Conservation (phyloP, 345 rosid species). For the Linum lewisii region DNA sequence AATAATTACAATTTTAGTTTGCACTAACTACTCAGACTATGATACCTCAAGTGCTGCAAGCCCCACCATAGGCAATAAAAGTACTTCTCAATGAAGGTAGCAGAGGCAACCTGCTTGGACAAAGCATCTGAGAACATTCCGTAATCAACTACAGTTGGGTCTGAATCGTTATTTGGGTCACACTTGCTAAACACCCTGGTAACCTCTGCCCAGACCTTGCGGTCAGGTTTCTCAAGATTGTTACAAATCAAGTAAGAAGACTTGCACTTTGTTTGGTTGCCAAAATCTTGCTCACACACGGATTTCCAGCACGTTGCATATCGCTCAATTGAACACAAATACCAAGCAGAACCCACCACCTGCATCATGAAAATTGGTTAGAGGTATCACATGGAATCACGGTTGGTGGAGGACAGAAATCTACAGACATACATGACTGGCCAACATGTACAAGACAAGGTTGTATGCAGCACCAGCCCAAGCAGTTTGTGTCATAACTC, state of each 20-base stretch:
- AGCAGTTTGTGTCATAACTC: conserved; percentile 36
- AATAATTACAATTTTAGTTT: too few relatives aligned
- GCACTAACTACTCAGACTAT: too few relatives aligned
- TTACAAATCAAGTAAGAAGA: conserved; percentile 26
- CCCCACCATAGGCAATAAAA: conserved; percentile 50
- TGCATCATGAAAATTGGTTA: not conserved
- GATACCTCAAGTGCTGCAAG: conserved; percentile 35
- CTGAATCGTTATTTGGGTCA: conserved; percentile 12
- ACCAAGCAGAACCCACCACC: conserved; percentile 43
- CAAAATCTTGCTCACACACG: conserved; percentile 16
- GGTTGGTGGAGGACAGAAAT: not conserved
- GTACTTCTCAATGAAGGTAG: conserved; percentile 32
- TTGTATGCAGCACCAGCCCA: conserved; percentile 53
- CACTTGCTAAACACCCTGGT: conserved; percentile 30
- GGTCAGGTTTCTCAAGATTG: conserved; percentile 11
- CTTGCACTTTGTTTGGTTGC: conserved; percentile 14
- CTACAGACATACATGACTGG: conserved; percentile 39
- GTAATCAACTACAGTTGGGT: conserved; percentile 12
- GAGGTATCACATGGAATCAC: not conserved
- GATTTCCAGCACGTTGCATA: conserved; percentile 41
- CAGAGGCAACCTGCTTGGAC: conserved; percentile 19
- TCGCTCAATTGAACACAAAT: conserved; percentile 35
- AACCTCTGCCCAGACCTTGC: conserved; percentile 23
- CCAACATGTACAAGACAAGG: conserved; percentile 40
- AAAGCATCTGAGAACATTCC: conserved; percentile 39